Evolutionary conservation across 805 yeast species (phyloP).

Genomic region (Candida easanensis): DNA sequence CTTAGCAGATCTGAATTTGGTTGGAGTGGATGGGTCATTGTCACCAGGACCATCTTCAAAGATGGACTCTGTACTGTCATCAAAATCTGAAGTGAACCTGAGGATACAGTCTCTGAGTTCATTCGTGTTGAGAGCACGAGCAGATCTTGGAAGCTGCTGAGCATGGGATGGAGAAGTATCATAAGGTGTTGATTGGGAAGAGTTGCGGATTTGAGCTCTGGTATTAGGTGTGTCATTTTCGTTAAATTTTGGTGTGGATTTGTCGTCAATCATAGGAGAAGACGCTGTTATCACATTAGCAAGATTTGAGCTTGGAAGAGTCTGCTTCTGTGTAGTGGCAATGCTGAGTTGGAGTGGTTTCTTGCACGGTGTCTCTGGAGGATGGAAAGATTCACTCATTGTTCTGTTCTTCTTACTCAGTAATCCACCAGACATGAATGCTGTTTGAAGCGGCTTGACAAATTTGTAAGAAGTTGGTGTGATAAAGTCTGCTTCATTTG

Average conservation of each 20-base stretch:
- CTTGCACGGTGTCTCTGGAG: conserved; percentile 69
- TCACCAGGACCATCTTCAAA: conserved; percentile 24
- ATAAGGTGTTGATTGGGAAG: conserved; percentile 14
- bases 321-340: conserved; percentile 17
- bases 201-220: conserved; percentile 5
- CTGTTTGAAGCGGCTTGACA: conserved; percentile 83
- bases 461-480: conserved; percentile 61
- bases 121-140: conserved; percentile 34
- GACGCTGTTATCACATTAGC: conserved; percentile 30
- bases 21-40: conserved; percentile 43
- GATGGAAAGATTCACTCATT: conserved; percentile 33
- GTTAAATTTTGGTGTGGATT: conserved; percentile 23
- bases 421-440: conserved; percentile 74
- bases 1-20: conserved; percentile 30
- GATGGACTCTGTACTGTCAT: conserved; percentile 32
- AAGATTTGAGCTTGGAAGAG: conserved; percentile 25
- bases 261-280: conserved; percentile 29
- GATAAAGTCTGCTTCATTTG: conserved; percentile 27
- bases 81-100: conserved; percentile 40
- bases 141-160: conserved; percentile 23
- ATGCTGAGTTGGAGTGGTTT: conserved; percentile 31
- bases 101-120: conserved; percentile 40
- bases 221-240: conserved; percentile 17
- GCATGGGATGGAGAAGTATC: conserved; percentile 23
- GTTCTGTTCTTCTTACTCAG: conserved; percentile 55